phyloP scores from a whole-genome alignment of 1,284 basidiomycete species.

The Leccinum pseudoinsigne region DNA sequence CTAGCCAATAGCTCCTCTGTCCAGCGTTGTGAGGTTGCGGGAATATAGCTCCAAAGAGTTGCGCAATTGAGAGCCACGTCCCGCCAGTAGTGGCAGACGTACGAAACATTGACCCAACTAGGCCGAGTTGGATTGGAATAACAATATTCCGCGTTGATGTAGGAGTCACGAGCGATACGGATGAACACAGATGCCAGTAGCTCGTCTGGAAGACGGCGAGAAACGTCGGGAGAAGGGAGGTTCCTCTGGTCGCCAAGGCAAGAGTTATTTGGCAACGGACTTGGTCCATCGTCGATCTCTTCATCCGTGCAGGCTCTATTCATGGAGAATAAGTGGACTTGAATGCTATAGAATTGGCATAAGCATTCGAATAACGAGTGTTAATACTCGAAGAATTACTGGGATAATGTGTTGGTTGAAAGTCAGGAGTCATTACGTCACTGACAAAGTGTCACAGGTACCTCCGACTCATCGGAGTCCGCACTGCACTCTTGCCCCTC shows the following conservation, averaged over 20 bases:
- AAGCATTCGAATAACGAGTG: neutral
- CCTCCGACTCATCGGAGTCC: too few species aligned
- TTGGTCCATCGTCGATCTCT: neutral
- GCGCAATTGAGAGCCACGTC: neutral
- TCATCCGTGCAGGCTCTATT: neutral
- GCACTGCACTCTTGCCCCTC: too few species aligned
- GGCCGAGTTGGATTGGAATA: neutral
- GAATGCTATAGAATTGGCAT: neutral
- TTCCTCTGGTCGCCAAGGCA: conserved; percentile 1
- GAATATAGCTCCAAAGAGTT: neutral
- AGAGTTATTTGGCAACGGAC: neutral
- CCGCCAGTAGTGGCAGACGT: neutral
- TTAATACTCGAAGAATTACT: too few species aligned
- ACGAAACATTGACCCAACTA: neutral
- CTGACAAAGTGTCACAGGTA: too few species aligned
- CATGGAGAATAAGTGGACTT: neutral
- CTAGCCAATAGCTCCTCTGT: neutral
- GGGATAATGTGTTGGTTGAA: too few species aligned
- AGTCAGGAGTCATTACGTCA: too few species aligned
- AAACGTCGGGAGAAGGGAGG: neutral
- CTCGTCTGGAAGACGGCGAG: neutral
- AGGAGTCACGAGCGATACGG: neutral
- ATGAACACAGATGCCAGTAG: neutral
- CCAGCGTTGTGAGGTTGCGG: neutral
- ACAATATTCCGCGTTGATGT: neutral